Evolutionary conservation across 1,284 basidiomycete genomes (phyloP).

Genomic region (Bjerkandera adusta): DNA sequence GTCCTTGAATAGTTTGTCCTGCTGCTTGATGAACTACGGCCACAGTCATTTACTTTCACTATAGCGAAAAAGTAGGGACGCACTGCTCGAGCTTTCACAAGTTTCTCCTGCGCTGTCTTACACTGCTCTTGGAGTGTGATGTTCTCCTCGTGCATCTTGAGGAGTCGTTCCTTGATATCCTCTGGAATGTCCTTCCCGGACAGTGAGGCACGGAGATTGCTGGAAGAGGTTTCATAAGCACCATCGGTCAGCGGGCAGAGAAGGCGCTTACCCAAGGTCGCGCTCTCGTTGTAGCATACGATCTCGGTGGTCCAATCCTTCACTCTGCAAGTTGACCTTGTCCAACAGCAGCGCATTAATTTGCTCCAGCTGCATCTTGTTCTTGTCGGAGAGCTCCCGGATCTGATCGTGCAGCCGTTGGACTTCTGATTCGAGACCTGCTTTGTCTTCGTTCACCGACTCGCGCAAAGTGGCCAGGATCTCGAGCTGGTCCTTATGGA

Average conservation of each 20-base stretch:
- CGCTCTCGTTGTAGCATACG: conserved; percentile 79
- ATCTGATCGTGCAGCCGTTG: conserved; percentile 66
- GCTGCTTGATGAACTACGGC: conserved; percentile 85
- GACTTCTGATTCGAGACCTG: conserved; percentile 68
- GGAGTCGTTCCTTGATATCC: conserved; percentile 75
- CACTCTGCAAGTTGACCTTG: conserved; percentile 88
- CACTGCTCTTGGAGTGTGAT: conserved; percentile 67
- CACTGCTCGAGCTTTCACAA: conserved; percentile 79
- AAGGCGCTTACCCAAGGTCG: conserved; percentile 58
- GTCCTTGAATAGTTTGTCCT: conserved; percentile 86
- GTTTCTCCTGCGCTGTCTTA: conserved; percentile 74
- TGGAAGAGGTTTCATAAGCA: conserved; percentile 27
- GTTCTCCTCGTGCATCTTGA: conserved; percentile 78
- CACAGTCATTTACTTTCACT: conserved; percentile 6
- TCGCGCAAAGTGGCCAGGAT: conserved; percentile 82
- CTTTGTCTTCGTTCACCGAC: conserved; percentile 87
- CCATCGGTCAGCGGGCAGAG: too few species aligned
- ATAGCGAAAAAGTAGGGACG: conserved; percentile 17
- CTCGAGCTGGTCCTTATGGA: conserved; percentile 84
- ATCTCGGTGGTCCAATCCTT: conserved; percentile 83
- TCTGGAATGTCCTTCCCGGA: conserved; percentile 77
- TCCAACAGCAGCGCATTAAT: conserved; percentile 85
- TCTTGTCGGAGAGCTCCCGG: conserved; percentile 77
- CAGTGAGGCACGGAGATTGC: conserved; percentile 72
- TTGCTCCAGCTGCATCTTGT: conserved; percentile 89